Base-by-base conservation (phyloP, 2,329 filamentous ascomycete species). In the Paecilomyces variotii region DNA sequence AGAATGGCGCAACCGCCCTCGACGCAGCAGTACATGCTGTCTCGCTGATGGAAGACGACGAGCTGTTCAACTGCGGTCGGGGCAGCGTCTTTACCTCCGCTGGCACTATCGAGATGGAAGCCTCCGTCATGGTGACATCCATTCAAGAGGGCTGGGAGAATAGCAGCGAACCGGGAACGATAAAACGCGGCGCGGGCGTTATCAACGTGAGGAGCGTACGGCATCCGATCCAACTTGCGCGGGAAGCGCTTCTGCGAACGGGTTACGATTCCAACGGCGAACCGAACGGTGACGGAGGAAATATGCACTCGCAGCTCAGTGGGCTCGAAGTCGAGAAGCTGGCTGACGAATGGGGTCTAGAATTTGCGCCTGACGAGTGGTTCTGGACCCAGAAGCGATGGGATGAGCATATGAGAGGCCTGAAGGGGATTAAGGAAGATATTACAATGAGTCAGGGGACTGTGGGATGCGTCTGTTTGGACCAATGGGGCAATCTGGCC, bases 51-150 rank as follows among this genome's bases (percentile, higher is more conserved):
- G 91, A 96, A 75, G 80, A 95, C 68, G 84, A 91, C 68, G 82
- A 87, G 1, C 82, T 95, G 3, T 96, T 94, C 81, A 96, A 96
- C 76, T 86, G 86, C 59, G 91, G 86, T 6, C 87, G 86, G 66
- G 92, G 92, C 56, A 89, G 91, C 55, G 91, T 96, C 24, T 96
- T 95, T 73, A 96, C 90, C 0, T 84, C 87, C 55, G 86, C 88
- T 63, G 92, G 91, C 19, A 82, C 86, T 62, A 91, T 92, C 71
- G 89, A 96, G 76, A 85, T 96, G 61, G 91, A 96, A 75, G 89
- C 90, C 1, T 89, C 86, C 7, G 84, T 96, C 56, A 96, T 96
- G 91, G 88, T 95, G 0, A 89, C 87, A 1, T 72, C 70, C 0
- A 58, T 74, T 1, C 61, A 60, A 1, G 61, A 63, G 1, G 58